Evolutionary conservation across 768 basidiomycete genomes (phyloP).

Genomic region (Leccinum subgranulosum): DNA sequence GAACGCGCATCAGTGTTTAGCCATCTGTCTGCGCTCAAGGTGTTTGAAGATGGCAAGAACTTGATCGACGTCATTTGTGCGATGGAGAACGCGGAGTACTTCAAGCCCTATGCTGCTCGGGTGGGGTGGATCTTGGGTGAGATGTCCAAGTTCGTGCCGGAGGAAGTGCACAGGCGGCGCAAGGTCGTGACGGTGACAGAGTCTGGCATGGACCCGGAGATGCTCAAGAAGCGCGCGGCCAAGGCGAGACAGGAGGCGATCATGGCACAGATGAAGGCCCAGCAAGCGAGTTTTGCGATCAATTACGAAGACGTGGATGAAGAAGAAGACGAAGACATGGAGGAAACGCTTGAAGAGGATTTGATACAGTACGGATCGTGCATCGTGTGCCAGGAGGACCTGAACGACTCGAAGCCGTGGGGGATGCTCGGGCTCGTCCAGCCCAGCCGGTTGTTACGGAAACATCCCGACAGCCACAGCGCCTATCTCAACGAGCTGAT

Average conservation of each 20-base stretch:
- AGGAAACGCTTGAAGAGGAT: slow-evolving; percentile 42
- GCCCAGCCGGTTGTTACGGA: slow-evolving; percentile 79
- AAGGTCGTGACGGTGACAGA: slow-evolving; percentile 37
- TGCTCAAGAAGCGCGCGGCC: slow-evolving; percentile 78
- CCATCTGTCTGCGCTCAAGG: slow-evolving; percentile 47
- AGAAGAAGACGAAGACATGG: slow-evolving; percentile 50
- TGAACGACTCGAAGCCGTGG: slow-evolving; percentile 69
- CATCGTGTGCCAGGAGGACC: slow-evolving; percentile 96
- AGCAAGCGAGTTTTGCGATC: slow-evolving; percentile 82
- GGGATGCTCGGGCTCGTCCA: slow-evolving; percentile 87
- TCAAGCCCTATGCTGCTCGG: slow-evolving; percentile 67
- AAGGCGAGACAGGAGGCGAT: slow-evolving; percentile 91
- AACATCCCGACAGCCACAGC: slow-evolving; percentile 64
- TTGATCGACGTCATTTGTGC: slow-evolving; percentile 71
- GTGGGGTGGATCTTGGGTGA: slow-evolving; percentile 71
- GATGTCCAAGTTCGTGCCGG: slow-evolving; percentile 54
- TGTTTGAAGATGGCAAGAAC: slow-evolving; percentile 57
- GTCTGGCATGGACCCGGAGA: slow-evolving; percentile 49
- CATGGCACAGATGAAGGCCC: slow-evolving; percentile 93
- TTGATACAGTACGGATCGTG: slow-evolving; percentile 78
- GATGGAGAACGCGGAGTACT: slow-evolving; percentile 76
- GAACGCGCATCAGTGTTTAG: slow-evolving; percentile 66
- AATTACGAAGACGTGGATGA: slow-evolving; percentile 79
- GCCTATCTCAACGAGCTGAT: slow-evolving; percentile 72
- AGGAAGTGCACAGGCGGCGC: slow-evolving; percentile 52